Evolutionary conservation across 495 filamentous ascomycete species (phyloP), one percentile per base, ranked within the genome.

Genomic region (Penicillium mononematosum): DNA sequence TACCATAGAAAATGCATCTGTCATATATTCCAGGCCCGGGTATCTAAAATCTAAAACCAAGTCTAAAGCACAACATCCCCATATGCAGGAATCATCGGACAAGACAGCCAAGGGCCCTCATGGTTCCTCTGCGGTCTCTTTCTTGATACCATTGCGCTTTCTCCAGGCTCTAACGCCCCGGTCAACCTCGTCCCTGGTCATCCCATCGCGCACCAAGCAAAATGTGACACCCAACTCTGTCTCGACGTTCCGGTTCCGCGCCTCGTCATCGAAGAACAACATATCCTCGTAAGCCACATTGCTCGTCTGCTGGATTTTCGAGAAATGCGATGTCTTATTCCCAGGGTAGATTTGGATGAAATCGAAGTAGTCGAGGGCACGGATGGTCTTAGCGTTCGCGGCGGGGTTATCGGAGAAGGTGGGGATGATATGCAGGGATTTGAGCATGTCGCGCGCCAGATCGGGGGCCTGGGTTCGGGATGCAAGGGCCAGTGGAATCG

Each of bases 221-320:
- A 96, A 95, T 7, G 86, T 87, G 25, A 97, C 89, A 2, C 92
- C 92, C 50, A 96, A 59, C 56, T 81, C 73, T 50, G 78, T 85
- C 75, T 93, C 89, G 0, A 96, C 93, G 70, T 96, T 90, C 38
- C 80, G 74, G 69, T 98, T 98, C 57, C 93, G 76, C 45, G 79
- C 73, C 81, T 98, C 93, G 60, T 98, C 93, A 62, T 98, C 93
- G 65, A 97, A 98, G 63, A 98, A 98, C 57, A 98, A 66, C 90
- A 97, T 96, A 45, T 97, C 89, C 43, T 84, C 79, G 65, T 85
- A 96, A 10, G 58, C 61, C 11, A 81, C 53, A 45, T 85, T 83
- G 24, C 85, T 89, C 22, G 81, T 72, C 71, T 87, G 82, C 3
- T 87, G 77, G 50, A 98, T 75, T 12, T 78, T 74, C 61, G 83